phyloP scores from a whole-genome alignment of 768 basidiomycete genomes.

The Russula earlei region DNA sequence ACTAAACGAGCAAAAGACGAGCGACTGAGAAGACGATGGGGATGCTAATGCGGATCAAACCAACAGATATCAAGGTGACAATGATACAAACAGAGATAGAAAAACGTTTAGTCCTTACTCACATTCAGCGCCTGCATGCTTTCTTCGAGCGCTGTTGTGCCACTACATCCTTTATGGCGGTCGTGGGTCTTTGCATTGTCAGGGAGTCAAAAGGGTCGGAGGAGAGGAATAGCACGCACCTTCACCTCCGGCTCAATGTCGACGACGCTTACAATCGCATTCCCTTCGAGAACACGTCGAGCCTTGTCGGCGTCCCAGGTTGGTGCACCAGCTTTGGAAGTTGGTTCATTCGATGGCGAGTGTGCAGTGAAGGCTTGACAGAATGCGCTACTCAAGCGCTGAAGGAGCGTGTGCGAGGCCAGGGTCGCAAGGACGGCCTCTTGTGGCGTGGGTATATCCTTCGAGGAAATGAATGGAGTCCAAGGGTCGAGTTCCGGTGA shows the following conservation, averaged over 20 bases:
- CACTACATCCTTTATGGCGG: not conserved
- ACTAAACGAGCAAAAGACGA: not conserved
- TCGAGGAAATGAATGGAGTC: slow-evolving; percentile 26
- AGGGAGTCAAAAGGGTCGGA: not conserved
- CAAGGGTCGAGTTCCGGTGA: slow-evolving; percentile 30
- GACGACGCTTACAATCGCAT: slow-evolving; percentile 68
- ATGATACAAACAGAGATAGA: not conserved
- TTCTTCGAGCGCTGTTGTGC: slow-evolving; percentile 41
- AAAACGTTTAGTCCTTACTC: slow-evolving; percentile 34
- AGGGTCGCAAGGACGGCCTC: slow-evolving; percentile 56
- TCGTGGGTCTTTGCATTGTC: not conserved
- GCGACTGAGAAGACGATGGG: not conserved
- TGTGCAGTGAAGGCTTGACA: slow-evolving; percentile 84
- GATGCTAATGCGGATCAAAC: slow-evolving; percentile 10
- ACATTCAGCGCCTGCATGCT: slow-evolving; percentile 57
- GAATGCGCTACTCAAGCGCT: slow-evolving; percentile 68
- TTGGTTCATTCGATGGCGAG: slow-evolving; percentile 19
- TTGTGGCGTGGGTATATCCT: slow-evolving; percentile 26
- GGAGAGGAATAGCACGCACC: not conserved
- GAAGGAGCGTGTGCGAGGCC: slow-evolving; percentile 66
- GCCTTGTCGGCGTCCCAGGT: slow-evolving; percentile 68
- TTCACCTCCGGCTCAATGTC: slow-evolving; percentile 45
- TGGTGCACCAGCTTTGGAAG: slow-evolving; percentile 15
- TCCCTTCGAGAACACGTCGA: slow-evolving; percentile 69
- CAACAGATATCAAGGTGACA: not conserved